phyloP scores from a whole-genome alignment of 2,329 filamentous ascomycete species.

The Calonectria pauciramosa region DNA sequence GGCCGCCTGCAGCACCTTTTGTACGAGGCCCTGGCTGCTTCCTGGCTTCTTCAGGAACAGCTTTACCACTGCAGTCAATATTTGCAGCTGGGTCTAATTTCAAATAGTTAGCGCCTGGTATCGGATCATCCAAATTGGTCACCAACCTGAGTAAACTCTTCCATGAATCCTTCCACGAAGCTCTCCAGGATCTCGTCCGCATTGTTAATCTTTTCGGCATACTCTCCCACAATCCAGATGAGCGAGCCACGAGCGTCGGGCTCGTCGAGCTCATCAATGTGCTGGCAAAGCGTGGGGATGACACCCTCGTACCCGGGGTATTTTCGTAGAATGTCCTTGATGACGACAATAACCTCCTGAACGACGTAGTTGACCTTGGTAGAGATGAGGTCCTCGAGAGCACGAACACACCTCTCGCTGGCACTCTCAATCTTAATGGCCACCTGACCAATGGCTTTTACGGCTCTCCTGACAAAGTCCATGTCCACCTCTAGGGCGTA shows the following conservation, averaged over 20 bases:
- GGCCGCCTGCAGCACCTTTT: slow-evolving; percentile 92
- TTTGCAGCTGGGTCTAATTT: slow-evolving; percentile 91
- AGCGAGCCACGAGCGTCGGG: slow-evolving; percentile 90
- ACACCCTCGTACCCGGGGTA: slow-evolving; percentile 99
- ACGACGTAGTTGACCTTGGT: slow-evolving; percentile 99
- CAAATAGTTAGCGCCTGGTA: not conserved
- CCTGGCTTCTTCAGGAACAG: slow-evolving; percentile 97
- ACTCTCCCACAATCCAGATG: slow-evolving; percentile 99
- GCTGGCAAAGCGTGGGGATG: slow-evolving; percentile 94
- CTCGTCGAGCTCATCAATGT: slow-evolving; percentile 97
- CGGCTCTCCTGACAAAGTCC: slow-evolving; percentile 95
- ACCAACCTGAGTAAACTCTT: slow-evolving; percentile 92
- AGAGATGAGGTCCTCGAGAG: slow-evolving; percentile 91
- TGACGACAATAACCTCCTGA: slow-evolving; percentile 98
- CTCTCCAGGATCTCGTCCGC: slow-evolving; percentile 93
- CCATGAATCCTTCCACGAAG: slow-evolving; percentile 94
- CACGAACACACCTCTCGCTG: slow-evolving; percentile 95
- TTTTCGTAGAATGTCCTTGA: slow-evolving; percentile 98
- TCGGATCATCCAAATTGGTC: not conserved
- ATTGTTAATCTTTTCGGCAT: slow-evolving; percentile 99
- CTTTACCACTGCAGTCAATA: slow-evolving; percentile 96
- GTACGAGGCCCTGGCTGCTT: slow-evolving; percentile 89
- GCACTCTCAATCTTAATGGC: slow-evolving; percentile 98
- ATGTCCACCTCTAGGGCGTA: slow-evolving; percentile 99
- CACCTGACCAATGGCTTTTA: slow-evolving; percentile 97